phyloP scores from a whole-genome alignment of 164 flowering plant genomes.

The Tetrastigma voinierianum region DNA sequence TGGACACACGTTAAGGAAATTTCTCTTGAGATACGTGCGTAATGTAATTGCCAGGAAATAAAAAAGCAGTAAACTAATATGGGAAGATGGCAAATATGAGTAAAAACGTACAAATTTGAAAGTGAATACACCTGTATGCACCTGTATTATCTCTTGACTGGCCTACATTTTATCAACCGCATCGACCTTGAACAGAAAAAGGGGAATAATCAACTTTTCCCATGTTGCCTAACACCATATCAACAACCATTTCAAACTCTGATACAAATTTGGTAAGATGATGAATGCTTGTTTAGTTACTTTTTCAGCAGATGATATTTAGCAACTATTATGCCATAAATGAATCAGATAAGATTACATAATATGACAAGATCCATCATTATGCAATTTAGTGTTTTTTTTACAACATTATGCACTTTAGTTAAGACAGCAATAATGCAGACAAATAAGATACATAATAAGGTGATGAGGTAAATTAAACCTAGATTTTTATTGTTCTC shows the following conservation, averaged over 20 bases:
- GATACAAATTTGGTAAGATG: constrained; percentile 18
- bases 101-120: not conserved
- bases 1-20: not conserved
- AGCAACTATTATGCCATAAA: not conserved
- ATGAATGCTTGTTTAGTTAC: not conserved
- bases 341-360: too few species aligned
- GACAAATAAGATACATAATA: too few species aligned
- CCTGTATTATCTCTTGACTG: not conserved
- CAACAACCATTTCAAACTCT: constrained; percentile 88
- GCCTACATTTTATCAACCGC: constrained; percentile 12
- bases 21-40: not conserved
- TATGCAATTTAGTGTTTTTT: too few species aligned
- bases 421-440: too few species aligned
- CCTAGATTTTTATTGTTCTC: too few species aligned
- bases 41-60: not conserved
- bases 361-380: too few species aligned
- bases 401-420: too few species aligned
- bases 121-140: not conserved
- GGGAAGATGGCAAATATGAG: not conserved
- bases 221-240: constrained; percentile 74
- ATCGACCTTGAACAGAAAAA: constrained; percentile 53
- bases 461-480: too few species aligned
- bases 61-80: not conserved
- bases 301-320: not conserved
- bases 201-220: constrained; percentile 46